Evolutionary conservation across 2,329 filamentous ascomycete species (phyloP), one percentile per base, ranked within the genome.

Genomic region (Talaromyces sp.): DNA sequence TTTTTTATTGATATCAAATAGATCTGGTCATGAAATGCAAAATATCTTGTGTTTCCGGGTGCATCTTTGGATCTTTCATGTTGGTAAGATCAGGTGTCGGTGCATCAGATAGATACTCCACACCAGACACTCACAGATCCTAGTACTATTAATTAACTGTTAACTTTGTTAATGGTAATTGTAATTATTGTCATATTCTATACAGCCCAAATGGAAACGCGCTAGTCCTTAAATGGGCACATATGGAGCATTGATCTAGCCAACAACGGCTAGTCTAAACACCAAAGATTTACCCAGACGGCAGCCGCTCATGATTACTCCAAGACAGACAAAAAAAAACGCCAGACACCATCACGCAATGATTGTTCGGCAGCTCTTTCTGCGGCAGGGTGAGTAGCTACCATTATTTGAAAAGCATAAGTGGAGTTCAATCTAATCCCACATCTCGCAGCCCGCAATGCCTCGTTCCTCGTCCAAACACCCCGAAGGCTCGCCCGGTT

Each of bases 341-440:
- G 35, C 46, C 46, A 38, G 17, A 31, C 49, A 17, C 41, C 43
- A 46, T 24, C 17, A 29, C 70, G 73, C 58, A 55, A 78, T 78
- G 76, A 77, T 77, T 70, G 69, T 77, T 66, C 73, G 75, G 64
- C 69, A 74, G 59, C 55, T 75, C 50, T 72, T 68, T 65, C 63
- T 71, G 69, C 74, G 74, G 70, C 76, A 78, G 62, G 71, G 76
- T 78, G 59, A 68, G 75, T 71, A 11, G 52, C 9, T 10, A 50
- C 43, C 56, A 51, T 62, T 52, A 38, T 51, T 26, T n/a, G 14
- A 19, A 49, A 31, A 41, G 43, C 17, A 9, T 6, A 21, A 19
- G 19, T 14, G 21, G 14, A 57, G 53, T 50, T 35, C 64, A 66
- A 63, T 71, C 64, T 56, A 31, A 63, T 50, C 27, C 5, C 10